Evolutionary conservation across 192 early-diverging fungal species (phyloP).

Genomic region (Mortierella hygrophila): DNA sequence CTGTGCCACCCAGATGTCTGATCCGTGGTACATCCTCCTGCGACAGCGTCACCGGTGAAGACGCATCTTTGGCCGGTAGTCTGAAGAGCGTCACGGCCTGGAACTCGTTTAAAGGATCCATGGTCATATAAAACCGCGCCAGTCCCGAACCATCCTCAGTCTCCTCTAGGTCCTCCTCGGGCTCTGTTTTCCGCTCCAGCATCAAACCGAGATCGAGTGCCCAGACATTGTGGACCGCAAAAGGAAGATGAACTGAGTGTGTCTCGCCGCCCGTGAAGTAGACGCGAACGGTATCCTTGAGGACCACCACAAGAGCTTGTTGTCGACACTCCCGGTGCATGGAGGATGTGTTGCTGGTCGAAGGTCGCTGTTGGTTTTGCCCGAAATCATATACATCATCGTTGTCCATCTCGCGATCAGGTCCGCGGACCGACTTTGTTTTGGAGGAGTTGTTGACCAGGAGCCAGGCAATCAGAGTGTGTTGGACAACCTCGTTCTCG

Average conservation of each 20-base stretch:
- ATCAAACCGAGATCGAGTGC: conserved; percentile 62
- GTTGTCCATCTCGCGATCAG: conserved; percentile 13
- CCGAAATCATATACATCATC: conserved; percentile 7
- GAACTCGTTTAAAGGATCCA: conserved; percentile 62
- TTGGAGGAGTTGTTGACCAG: conserved; percentile 22
- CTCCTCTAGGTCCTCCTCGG: conserved; percentile 8
- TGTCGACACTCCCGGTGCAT: conserved; percentile 29
- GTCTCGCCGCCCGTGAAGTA: conserved; percentile 55
- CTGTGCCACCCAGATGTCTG: conserved; percentile 3
- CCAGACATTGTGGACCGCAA: conserved; percentile 56
- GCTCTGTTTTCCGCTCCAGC: conserved; percentile 45
- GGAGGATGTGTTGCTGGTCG: not conserved
- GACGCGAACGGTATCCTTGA: conserved; percentile 43
- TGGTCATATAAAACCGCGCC: conserved; percentile 58
- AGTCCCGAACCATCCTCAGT: conserved; percentile 11
- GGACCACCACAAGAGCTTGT: conserved; percentile 50
- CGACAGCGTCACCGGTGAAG: conserved; percentile 6
- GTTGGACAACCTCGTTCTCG: conserved; percentile 45
- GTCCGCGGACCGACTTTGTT: conserved; percentile 1
- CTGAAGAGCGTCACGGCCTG: conserved; percentile 46
- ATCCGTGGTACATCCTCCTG: conserved; percentile 30
- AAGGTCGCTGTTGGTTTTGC: not conserved
- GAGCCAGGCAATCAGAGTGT: conserved; percentile 59
- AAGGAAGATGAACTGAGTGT: conserved; percentile 54
- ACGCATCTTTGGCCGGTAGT: conserved; percentile 10